Percentiles rank a stretch among this genome's conserved stretches.
phyloP scores from a whole-genome alignment of 352 stramenopile genomes.

The Pythium brachiatum region DNA sequence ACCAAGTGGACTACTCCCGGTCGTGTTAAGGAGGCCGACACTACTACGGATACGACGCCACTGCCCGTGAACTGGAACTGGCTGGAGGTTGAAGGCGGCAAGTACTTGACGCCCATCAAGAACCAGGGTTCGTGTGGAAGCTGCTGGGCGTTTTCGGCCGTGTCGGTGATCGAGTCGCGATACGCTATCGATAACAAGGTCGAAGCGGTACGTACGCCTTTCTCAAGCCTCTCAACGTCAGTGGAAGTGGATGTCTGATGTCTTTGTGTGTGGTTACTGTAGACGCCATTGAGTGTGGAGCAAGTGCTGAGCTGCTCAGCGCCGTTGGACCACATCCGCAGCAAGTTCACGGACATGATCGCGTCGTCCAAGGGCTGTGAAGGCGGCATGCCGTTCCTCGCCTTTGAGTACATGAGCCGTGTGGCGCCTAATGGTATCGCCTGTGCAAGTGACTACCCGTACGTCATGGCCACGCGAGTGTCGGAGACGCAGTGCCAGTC shows the following conservation, averaged over 20 bases:
- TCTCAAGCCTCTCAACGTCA: neutral
- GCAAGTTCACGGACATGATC: constrained; percentile 68
- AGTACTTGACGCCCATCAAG: constrained; percentile 90
- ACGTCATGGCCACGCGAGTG: constrained; percentile 74
- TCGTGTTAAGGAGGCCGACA: constrained; percentile 15
- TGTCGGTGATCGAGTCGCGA: constrained; percentile 69
- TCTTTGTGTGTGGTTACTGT: neutral
- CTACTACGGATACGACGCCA: constrained; percentile 27
- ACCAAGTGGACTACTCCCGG: constrained; percentile 14
- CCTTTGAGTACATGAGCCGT: constrained; percentile 82
- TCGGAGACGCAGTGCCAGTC: constrained; percentile 40
- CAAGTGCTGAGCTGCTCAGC: constrained; percentile 81
- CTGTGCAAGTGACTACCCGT: constrained; percentile 64
- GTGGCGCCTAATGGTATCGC: constrained; percentile 63
- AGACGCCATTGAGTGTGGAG: constrained; percentile 77
- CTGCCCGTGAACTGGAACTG: constrained; percentile 54
- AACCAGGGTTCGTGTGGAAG: constrained; percentile 92
- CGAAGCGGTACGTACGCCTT: constrained; percentile 32
- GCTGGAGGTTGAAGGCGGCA: constrained; percentile 62
- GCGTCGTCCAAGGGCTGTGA: constrained; percentile 82
- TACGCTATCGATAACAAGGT: constrained; percentile 79
- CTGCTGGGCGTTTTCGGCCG: constrained; percentile 92
- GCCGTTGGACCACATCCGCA: constrained; percentile 67
- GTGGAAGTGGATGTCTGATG: neutral
- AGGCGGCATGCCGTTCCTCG: constrained; percentile 88